Percentiles rank a stretch among this genome's conserved stretches.
phyloP scores from a whole-genome alignment of 495 filamentous ascomycete species.

The Penicillium macrosclerotiorum region DNA sequence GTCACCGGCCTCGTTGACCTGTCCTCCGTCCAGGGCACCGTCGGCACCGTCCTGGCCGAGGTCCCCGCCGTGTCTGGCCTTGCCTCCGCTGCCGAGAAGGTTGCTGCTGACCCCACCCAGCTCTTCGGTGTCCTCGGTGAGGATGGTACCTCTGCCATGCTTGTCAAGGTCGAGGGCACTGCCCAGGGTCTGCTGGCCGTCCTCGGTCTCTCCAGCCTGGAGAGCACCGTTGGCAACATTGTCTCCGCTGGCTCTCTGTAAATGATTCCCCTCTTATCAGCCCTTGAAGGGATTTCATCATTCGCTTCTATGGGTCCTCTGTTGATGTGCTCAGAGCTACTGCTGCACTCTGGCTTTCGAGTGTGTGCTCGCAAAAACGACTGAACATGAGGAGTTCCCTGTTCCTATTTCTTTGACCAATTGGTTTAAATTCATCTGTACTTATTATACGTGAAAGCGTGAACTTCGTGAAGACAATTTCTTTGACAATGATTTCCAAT shows the following conservation, averaged over 20 bases:
- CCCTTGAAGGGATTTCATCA: slow-evolving; percentile 19
- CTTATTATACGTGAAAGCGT: slow-evolving; percentile 20
- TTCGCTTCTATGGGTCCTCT: slow-evolving; percentile 23
- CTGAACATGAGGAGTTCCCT: slow-evolving; percentile 22
- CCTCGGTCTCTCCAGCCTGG: slow-evolving; percentile 21
- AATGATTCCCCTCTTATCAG: slow-evolving; percentile 5
- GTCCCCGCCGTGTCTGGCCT: slow-evolving; percentile 11
- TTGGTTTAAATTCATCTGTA: slow-evolving; percentile 16
- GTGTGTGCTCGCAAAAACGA: slow-evolving; percentile 14
- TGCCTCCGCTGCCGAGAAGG: slow-evolving; percentile 2
- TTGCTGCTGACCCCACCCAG: slow-evolving; percentile 14
- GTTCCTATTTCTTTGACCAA: slow-evolving; percentile 5
- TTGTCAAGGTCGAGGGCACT: slow-evolving; percentile 21
- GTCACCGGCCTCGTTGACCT: slow-evolving; percentile 18
- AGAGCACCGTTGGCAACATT: slow-evolving; percentile 16
- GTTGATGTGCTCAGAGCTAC: slow-evolving; percentile 8
- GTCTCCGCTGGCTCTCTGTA: slow-evolving; percentile 12
- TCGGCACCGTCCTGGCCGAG: slow-evolving; percentile 17
- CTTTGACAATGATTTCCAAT: not conserved
- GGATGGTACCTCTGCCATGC: slow-evolving; percentile 17
- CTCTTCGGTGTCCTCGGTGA: slow-evolving; percentile 20
- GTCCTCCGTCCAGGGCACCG: slow-evolving; percentile 11
- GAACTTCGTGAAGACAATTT: slow-evolving; percentile 4
- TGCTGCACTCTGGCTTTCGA: slow-evolving; percentile 5
- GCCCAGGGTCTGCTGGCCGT: slow-evolving; percentile 16